Percentiles rank a stretch among this genome's conserved stretches.
Evolutionary conservation across 768 basidiomycete species (phyloP).

Genomic region (Kwoniella heveanensis): DNA sequence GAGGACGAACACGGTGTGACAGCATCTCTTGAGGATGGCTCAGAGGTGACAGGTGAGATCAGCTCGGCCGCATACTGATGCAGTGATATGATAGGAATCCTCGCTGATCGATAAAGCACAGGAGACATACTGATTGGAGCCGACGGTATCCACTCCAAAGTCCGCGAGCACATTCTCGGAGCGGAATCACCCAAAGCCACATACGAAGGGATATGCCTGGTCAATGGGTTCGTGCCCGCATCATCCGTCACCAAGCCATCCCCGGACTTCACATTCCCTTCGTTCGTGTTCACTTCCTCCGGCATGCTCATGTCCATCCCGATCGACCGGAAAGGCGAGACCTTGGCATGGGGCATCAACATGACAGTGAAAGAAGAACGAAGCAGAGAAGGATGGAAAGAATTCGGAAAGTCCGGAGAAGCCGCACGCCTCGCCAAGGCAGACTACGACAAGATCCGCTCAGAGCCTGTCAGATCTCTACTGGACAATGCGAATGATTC

Average conservation of each 20-base stretch:
- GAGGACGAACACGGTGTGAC: constrained; percentile 29
- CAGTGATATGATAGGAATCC: not conserved
- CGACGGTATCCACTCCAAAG: constrained; percentile 42
- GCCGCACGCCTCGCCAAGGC: constrained; percentile 6
- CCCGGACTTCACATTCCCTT: constrained; percentile 14
- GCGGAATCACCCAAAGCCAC: constrained; percentile 4
- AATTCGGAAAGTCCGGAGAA: constrained; percentile 10
- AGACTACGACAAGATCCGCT: constrained; percentile 6
- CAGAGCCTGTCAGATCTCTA: constrained; percentile 15
- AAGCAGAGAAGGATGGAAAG: constrained; percentile 8
- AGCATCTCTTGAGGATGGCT: constrained; percentile 30
- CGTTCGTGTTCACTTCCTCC: constrained; percentile 18
- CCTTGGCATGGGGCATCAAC: constrained; percentile 21
- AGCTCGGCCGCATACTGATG: no score
- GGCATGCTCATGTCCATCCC: constrained; percentile 25
- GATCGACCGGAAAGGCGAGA: constrained; percentile 12
- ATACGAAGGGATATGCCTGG: constrained; percentile 3
- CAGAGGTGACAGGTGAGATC: constrained; percentile 10
- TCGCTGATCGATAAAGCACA: constrained; percentile 2
- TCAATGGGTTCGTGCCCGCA: constrained; percentile 16
- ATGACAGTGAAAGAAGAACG: constrained; percentile 5
- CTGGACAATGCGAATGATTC: constrained; percentile 11
- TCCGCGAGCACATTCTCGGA: constrained; percentile 29
- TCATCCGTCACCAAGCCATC: constrained; percentile 9
- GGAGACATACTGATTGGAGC: constrained; percentile 42